Conservation (phyloP, 169 alveolate species). For the Plasmodium sp. region DNA sequence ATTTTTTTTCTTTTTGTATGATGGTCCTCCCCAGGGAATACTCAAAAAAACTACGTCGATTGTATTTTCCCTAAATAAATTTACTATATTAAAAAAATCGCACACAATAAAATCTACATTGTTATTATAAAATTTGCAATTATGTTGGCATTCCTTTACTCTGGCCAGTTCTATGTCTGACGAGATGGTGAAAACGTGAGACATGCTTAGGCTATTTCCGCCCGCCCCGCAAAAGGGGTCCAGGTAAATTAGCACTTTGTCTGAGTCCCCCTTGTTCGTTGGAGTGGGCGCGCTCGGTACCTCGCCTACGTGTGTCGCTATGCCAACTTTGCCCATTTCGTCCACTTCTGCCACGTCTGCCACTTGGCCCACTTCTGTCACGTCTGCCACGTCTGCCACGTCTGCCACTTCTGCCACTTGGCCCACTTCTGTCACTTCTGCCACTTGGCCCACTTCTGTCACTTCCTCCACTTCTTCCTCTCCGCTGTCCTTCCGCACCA, state of each 20-base stretch:
- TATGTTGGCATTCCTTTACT: conserved; percentile 57
- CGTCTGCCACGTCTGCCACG: too few species aligned
- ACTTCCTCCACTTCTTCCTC: background rate
- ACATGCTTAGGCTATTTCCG: conserved; percentile 27
- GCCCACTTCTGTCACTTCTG: too few species aligned
- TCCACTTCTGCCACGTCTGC: background rate
- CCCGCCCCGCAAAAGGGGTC: conserved; percentile 71
- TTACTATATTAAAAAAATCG: conserved; percentile 40
- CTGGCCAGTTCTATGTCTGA: conserved; percentile 4
- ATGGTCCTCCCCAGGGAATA: conserved; percentile 68
- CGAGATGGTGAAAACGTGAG: conserved; percentile 24
- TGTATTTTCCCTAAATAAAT: conserved; percentile 21
- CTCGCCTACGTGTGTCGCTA: too few species aligned
- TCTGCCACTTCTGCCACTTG: too few species aligned
- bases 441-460: background rate
- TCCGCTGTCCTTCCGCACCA: background rate
- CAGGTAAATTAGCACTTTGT: conserved; percentile 15
- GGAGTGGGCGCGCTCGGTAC: background rate
- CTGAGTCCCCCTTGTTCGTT: background rate
- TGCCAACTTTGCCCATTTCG: background rate
- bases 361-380: background rate
- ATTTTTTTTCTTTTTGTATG: conserved; percentile 31
- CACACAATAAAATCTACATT: conserved; percentile 66
- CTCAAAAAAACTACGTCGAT: conserved; percentile 50
- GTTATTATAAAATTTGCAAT: conserved; percentile 46